Conservation (phyloP, 148 eudicot species). For the Rheum nobile region DNA sequence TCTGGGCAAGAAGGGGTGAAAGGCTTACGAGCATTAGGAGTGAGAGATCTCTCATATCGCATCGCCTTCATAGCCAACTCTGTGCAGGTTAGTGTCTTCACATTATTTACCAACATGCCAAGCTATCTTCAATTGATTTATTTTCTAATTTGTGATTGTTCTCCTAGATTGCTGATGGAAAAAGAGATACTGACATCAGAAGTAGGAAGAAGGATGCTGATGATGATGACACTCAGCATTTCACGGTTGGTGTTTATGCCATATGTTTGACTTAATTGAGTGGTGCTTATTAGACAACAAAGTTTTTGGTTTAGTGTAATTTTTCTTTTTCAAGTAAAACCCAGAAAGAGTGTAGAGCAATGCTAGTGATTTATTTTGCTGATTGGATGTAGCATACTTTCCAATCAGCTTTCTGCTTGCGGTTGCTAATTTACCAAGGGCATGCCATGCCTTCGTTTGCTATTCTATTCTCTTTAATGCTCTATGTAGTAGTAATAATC, state of each 20-base stretch:
- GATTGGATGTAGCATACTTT: neutral
- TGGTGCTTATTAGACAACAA: neutral
- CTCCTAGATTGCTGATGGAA: slow-evolving; percentile 76
- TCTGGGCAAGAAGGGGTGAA: slow-evolving; percentile 82
- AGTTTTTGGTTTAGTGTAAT: neutral
- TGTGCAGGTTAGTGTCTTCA: slow-evolving; percentile 55
- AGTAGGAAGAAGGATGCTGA: slow-evolving; percentile 64
- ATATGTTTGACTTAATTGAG: neutral
- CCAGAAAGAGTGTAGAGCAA: neutral
- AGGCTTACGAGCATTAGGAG: slow-evolving; percentile 89
- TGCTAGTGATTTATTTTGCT: neutral
- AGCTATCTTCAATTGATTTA: neutral
- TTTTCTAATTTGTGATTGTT: neutral
- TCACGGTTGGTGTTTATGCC: slow-evolving; percentile 43
- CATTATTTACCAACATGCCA: neutral
- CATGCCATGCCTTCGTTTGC: neutral
- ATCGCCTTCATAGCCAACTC: slow-evolving; percentile 95
- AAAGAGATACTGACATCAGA: slow-evolving; percentile 72
- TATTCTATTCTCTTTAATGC: neutral
- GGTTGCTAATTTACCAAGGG: neutral
- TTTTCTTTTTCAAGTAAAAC: neutral
- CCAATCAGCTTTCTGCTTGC: neutral
- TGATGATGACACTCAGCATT: slow-evolving; percentile 54
- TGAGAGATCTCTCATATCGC: slow-evolving; percentile 86
- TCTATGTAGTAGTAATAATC: neutral